Conservation (phyloP, 441 rosid genomes). For the Cnidoscolus chayamansa region DNA sequence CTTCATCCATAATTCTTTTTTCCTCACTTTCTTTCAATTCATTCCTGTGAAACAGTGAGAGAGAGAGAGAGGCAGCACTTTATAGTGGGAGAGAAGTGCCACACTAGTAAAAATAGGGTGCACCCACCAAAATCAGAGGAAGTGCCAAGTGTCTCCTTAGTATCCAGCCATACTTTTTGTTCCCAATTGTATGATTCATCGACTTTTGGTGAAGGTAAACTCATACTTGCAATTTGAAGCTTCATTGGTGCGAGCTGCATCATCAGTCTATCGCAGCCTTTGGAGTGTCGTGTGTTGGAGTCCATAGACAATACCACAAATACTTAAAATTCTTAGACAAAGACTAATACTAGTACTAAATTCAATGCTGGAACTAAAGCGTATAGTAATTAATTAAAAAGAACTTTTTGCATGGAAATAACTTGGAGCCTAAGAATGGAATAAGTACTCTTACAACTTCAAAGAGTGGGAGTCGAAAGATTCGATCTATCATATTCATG, state of each 20-base stretch:
- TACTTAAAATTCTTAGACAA: background rate
- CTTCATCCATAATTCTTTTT: background rate
- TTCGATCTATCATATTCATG: background rate
- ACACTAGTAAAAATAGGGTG: constrained; percentile 16
- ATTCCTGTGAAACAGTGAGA: background rate
- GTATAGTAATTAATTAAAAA: background rate
- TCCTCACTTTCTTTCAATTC: background rate
- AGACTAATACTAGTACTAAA: background rate
- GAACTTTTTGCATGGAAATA: constrained; percentile 10
- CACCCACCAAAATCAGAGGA: constrained; percentile 16
- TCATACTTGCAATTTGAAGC: constrained; percentile 20
- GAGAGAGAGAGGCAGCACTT: constrained; percentile 14
- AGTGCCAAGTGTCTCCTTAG: constrained; percentile 24
- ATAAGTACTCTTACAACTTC: background rate
- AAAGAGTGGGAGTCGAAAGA: background rate
- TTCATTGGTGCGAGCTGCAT: constrained; percentile 31
- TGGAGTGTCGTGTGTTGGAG: background rate
- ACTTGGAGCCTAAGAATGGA: background rate
- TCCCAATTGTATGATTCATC: constrained; percentile 14
- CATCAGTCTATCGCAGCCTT: constrained; percentile 17
- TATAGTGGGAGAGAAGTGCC: constrained; percentile 19
- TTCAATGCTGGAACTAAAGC: background rate
- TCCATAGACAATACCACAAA: background rate
- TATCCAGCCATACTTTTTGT: constrained; percentile 8
- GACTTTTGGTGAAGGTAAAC: constrained; percentile 9